phyloP scores from a whole-genome alignment of 1,139 yeast genomes.

The Diutina neorugosa region DNA sequence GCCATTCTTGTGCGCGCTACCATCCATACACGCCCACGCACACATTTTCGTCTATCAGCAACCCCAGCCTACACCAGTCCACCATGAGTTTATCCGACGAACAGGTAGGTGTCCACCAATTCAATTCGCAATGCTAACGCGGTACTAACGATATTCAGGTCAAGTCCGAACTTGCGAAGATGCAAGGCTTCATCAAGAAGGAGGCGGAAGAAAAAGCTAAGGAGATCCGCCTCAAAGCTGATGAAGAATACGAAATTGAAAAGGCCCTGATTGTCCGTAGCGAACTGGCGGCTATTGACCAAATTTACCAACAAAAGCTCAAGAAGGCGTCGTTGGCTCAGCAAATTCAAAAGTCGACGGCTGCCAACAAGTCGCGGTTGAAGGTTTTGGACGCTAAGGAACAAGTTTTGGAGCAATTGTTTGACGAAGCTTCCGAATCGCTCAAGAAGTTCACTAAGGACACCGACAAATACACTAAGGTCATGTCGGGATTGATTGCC shows the following conservation, averaged over 20 bases:
- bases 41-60: neutral
- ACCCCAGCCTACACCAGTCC: neutral
- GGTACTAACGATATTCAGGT: conserved; percentile 39
- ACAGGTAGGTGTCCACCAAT: neutral
- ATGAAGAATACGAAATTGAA: conserved; percentile 97
- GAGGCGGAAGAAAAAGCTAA: conserved; percentile 98
- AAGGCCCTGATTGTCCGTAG: conserved; percentile 89
- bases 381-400: conserved; percentile 83
- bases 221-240: conserved; percentile 90
- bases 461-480: conserved; percentile 48
- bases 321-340: conserved; percentile 89
- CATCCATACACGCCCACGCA: neutral
- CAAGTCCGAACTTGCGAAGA: conserved; percentile 88
- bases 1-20: neutral
- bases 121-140: neutral
- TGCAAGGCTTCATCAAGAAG: conserved; percentile 97
- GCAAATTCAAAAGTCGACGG: conserved; percentile 90
- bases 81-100: conserved; percentile 3
- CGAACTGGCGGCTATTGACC: conserved; percentile 83
- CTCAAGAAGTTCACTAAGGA: conserved; percentile 41
- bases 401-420: conserved; percentile 61
- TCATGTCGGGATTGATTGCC: conserved; percentile 67
- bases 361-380: conserved; percentile 89
- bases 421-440: conserved; percentile 54
- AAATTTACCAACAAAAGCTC: conserved; percentile 66